Evolutionary conservation across 2,329 filamentous ascomycete genomes (phyloP).

Genomic region (Fusarium sp.): DNA sequence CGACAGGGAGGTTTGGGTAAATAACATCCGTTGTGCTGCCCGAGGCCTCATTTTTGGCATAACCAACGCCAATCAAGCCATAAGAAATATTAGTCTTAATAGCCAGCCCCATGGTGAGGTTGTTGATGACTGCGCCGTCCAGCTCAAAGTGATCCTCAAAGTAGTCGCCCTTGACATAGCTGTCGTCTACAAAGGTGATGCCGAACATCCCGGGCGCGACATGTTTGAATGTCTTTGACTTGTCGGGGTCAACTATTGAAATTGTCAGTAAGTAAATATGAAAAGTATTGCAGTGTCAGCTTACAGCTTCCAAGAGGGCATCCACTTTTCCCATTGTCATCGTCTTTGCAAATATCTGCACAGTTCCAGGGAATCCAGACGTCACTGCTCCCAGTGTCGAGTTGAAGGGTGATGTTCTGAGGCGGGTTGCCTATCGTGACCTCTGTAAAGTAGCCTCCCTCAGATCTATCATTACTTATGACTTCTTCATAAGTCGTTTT

Average conservation of each 20-base stretch:
- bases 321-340: slow-evolving; percentile 39
- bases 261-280: slow-evolving; percentile 37
- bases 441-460: slow-evolving; percentile 68
- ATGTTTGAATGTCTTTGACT: slow-evolving; percentile 61
- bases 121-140: slow-evolving; percentile 63
- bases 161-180: slow-evolving; percentile 68
- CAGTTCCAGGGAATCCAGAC: slow-evolving; percentile 66
- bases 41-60: slow-evolving; percentile 65
- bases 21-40: slow-evolving; percentile 46
- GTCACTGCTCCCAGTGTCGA: slow-evolving; percentile 76
- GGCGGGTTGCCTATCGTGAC: slow-evolving; percentile 68
- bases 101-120: slow-evolving; percentile 71
- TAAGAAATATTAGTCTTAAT: slow-evolving; percentile 65
- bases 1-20: slow-evolving; percentile 73
- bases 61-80: slow-evolving; percentile 72
- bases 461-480: slow-evolving; percentile 58
- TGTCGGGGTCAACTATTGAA: slow-evolving; percentile 58
- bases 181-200: slow-evolving; percentile 73
- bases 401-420: slow-evolving; percentile 68
- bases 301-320: slow-evolving; percentile 63
- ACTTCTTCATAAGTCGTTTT: slow-evolving; percentile 56
- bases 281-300: slow-evolving; percentile 38
- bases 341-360: slow-evolving; percentile 56
- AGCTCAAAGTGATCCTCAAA: slow-evolving; percentile 69
- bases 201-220: slow-evolving; percentile 61